Base-by-base conservation (phyloP, 306 rosid species). In the Prosopis cineraria region DNA sequence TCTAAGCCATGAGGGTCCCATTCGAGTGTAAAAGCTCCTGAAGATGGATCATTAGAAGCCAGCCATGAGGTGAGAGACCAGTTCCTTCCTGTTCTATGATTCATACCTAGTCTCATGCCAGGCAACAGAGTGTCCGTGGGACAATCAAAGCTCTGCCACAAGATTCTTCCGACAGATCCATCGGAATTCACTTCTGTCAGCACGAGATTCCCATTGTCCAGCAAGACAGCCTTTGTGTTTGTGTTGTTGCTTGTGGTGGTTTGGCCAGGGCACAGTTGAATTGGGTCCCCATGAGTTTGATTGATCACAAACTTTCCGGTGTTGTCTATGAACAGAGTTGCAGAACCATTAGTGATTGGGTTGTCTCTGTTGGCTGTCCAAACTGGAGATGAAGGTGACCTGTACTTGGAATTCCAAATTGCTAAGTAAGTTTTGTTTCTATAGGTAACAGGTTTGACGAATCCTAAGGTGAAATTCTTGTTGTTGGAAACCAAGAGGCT, bases 91-190 rank as follows among this genome's bases (percentile, higher is more conserved):
- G 48, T 36, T 65, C 9, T 65, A 1, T 37, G 48, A 20, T 65
- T 37, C 10, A 20, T 19, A 5, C 70, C 70, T 3, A 65, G 27
- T 37, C 37, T 65, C 70, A 65, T 65, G 27, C 16, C 47, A 2
- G 47, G 31, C 10, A 65, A 36, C 19, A 65, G 70, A 10, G 70
- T 36, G 19, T 65, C 48, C 1, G 48, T 8, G 70, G 48, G 70
- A 37, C 31, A 65, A 36, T 65, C 70, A 20, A 65, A 65, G 30
- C 70, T 65, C 19, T 65, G 31, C 70, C 70, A 65, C 70, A 65
- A 20, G 48, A 9, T 37, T 17, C 29, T 6, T 1, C 31, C 31
- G 1, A 1, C 17, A 64, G 70, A 64, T 10, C 44, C 47, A 36
- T 64, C 9, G 9, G 48, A 65, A 4, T 65, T 65, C 17, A 65